Base-by-base conservation (phyloP, 2,329 filamentous ascomycete genomes). In the Aquanectria penicillioides region DNA sequence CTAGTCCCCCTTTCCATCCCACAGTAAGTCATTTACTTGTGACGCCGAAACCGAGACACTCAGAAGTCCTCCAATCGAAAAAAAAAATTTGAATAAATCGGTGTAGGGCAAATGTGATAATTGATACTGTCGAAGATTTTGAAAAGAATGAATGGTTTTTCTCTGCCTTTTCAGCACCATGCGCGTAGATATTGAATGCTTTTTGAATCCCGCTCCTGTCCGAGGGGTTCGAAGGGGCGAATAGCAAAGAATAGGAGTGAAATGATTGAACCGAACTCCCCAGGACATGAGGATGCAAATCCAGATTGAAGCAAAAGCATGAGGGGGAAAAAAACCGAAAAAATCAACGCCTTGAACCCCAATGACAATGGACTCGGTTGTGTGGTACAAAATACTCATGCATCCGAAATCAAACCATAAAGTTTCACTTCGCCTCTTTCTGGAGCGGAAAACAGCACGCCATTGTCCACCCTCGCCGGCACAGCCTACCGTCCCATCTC, bases 61-160 rank as follows among this genome's bases (percentile, higher is more conserved):
- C 22, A 8, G 20, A 29, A 20, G 15, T 37, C 38, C 6, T 52
- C n/a, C 47, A 26, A 18, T 40, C 18, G n/a, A 25, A 37, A 18
- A 34, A 41, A 31, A 3, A 22, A 48, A 49, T 28, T 36, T 25
- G 8, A 25, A 25, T 9, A 33, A 18, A 23, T 41, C 13, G 23
- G 25, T 50, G 33, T 46, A 28, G 31, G 29, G 13, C 11, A n/a
- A 57, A 50, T 49, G 33, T 51, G 41, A 44, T 59, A 54, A 43
- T 49, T 54, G n/a, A 46, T 59, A 41, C 44, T 59, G 57, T 33
- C 17, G 15, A 51, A 56, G 33, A 38, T n/a, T n/a, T 13, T 22
- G 12, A 23, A 26, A 36, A 29, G 22, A 26, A 15, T 17, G 20
- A 20, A 5, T n/a, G 31, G 20, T 29, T 29, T 26, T 29, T 18